phyloP scores from a whole-genome alignment of 768 basidiomycete species.

The Tulasnella sp. region DNA sequence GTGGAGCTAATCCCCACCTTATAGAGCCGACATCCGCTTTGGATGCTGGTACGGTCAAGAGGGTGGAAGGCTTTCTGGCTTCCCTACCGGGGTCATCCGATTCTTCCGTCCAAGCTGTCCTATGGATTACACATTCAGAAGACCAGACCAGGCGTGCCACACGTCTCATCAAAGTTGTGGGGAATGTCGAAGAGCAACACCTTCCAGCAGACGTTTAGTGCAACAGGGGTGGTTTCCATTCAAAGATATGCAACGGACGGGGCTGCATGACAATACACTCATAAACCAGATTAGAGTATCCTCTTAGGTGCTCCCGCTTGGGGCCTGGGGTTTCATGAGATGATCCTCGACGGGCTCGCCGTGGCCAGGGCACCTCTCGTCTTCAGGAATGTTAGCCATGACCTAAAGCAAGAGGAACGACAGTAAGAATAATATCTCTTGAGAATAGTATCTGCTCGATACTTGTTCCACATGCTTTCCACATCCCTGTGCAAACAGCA shows the following conservation, averaged over 20 bases:
- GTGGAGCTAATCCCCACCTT: background rate
- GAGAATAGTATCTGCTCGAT: background rate
- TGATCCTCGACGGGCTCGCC: background rate
- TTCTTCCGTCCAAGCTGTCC: slow-evolving; percentile 49
- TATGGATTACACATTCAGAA: slow-evolving; percentile 58
- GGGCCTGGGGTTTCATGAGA: background rate
- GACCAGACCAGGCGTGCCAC: slow-evolving; percentile 3
- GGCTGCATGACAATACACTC: background rate
- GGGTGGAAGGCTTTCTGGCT: slow-evolving; percentile 53
- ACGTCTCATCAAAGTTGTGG: slow-evolving; percentile 6
- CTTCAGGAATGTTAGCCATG: slow-evolving; percentile 13
- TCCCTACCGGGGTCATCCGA: slow-evolving; percentile 38
- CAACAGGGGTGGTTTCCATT: background rate
- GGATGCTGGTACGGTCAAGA: slow-evolving; percentile 49
- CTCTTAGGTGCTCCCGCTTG: slow-evolving; percentile 39
- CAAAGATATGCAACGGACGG: background rate
- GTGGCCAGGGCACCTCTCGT: slow-evolving; percentile 5
- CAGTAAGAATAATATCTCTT: background rate
- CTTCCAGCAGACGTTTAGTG: slow-evolving; percentile 3
- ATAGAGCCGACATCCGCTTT: slow-evolving; percentile 84
- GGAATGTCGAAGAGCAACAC: background rate
- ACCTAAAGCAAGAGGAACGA: background rate
- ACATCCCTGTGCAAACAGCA: background rate
- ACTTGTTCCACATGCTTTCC: slow-evolving; percentile 14
- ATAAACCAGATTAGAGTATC: background rate